Base-by-base conservation (phyloP, 345 rosid genomes). In the Clarkia xantiana region DNA sequence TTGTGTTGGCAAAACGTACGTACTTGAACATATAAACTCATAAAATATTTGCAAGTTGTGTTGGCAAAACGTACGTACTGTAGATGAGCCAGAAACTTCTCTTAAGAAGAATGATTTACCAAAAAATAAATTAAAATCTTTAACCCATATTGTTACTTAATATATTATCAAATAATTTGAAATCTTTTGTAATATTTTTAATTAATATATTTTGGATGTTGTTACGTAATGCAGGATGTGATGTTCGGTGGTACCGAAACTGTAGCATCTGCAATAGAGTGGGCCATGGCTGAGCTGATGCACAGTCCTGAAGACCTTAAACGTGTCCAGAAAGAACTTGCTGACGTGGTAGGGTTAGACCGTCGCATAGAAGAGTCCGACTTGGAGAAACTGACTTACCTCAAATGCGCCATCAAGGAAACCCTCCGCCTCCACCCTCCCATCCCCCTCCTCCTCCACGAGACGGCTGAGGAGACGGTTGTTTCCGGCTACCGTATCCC, bases 331-430 rank as follows among this genome's bases (percentile, higher is more conserved):
- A 70, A 77, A 50, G 94, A 85, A 61, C 61, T 85, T 5, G 78
- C 76, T 60, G 49, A 0, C 11, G 40, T 14, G 0, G 78, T 79
- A 0, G 95, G 87, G 2, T 66, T 49, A 58, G 54, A 25, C 0
- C 69, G 58, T 25, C 75, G 79, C 77, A 75, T 70, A 0, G 56
- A 79, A 25, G 90, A 85, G 55, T 71, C 81, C 1, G 84, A 84
- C 47, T 56, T 78, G 10, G 38, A 8, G 22, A 71, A 65, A 14
- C 71, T 84, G 5, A 58, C 52, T 9, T 76, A 71, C 60, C 47
- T 81, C 52, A 76, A 66, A 58, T 81, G 86, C 56, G 62, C 78
- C 14, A 57, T 80, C 42, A 84, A 84, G 43, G 94, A 84, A 64
- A 67, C 81, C 23, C 56, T 68, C 1, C 69, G 86, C 0, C 60